phyloP scores from a whole-genome alignment of 768 basidiomycete genomes.

The Dacryopinax primogenitus region DNA sequence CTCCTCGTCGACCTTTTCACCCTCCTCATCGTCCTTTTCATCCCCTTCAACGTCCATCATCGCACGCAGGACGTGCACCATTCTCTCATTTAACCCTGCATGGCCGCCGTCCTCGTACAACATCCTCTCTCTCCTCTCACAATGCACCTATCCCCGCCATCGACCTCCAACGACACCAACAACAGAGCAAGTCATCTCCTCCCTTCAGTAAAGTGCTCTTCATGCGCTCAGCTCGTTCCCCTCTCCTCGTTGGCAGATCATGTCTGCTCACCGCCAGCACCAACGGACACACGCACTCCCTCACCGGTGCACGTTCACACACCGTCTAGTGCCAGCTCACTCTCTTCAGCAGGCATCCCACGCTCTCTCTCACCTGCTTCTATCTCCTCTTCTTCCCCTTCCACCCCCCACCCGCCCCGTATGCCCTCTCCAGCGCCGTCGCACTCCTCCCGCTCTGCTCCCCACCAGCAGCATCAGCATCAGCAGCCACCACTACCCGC shows the following conservation, averaged over 20 bases:
- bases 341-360: not conserved
- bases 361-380: conserved; percentile 9
- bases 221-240: conserved; percentile 56
- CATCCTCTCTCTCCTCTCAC: not conserved
- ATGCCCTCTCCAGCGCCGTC: not conserved
- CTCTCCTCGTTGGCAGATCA: conserved; percentile 66
- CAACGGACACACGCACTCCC: conserved; percentile 7
- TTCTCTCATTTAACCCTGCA: not conserved
- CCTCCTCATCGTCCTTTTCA: not conserved
- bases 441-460: not conserved
- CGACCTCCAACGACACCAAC: not conserved
- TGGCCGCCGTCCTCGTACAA: not conserved
- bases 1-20: not conserved
- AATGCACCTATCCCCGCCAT: not conserved
- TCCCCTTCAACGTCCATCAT: too few relatives aligned
- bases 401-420: not conserved
- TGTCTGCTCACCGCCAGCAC: conserved; percentile 37
- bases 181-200: conserved; percentile 41
- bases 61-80: not conserved
- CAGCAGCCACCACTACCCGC: not conserved
- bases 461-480: not conserved
- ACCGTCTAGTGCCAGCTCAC: not conserved
- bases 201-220: conserved; percentile 76
- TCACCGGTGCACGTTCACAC: not conserved
- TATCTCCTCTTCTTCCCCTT: not conserved